Evolutionary conservation across 352 stramenopile genomes (phyloP), one percentile per base, ranked within the genome.

Genomic region (Pythium aquatile): DNA sequence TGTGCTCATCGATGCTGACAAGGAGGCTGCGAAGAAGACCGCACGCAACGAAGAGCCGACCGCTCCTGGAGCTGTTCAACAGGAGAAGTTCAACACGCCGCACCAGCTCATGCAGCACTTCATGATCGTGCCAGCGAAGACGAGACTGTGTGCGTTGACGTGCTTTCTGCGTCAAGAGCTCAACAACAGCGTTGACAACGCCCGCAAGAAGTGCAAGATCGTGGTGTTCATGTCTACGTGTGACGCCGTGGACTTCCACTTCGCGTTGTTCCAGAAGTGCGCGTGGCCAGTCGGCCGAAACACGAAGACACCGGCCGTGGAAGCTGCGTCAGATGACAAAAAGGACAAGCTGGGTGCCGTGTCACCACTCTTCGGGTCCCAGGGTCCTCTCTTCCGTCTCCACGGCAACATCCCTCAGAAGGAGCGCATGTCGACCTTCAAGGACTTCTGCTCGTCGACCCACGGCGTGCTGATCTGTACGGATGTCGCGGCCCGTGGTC

Each of bases 181-280:
- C 39, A 76, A 63, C 42, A 74, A 75, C 66, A 72, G 63, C 42
- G 65, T 73, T 11, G 65, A 76, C 63, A 69, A 65, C 37, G 58
- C 75, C 1, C 56, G 53, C 56, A 62, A 66, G 30, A 81, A 78
- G 26, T 90, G 75, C 63, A 95, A 94, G 69, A 86, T 98, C 29
- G 87, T 99, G 37, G 93, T 99, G 3, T 99, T 99, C 75, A 87
- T 99, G 73, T 97, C 93, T 8, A 99, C 96, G 10, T 99, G 97
- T 71, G 96, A 98, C 61, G 85, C 91, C 33, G 97, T 99, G 29
- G 97, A 99, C 68, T 99, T 98, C 77, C 92, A 99, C 64, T 88
- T 96, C 69, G 77, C 83, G 2, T 67, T 98, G 5, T 97, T 99
- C 63, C 74, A 85, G 56, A 94, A 94, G 64, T 92, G 83, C 24